Conservation (phyloP, 2,329 filamentous ascomycete genomes). For the Boeremia lycopersici region DNA sequence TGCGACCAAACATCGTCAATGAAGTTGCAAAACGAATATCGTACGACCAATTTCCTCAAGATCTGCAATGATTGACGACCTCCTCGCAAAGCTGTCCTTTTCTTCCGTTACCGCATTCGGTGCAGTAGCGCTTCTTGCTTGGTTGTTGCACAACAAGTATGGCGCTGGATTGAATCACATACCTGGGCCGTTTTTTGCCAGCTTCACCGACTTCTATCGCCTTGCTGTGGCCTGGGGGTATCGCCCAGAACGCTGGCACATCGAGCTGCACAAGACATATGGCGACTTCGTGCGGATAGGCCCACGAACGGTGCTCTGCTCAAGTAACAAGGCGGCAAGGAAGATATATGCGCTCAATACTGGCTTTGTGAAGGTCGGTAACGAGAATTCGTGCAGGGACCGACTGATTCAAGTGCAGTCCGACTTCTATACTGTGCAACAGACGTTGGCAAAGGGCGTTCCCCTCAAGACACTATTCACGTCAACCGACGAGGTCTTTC, state of each 20-base stretch:
- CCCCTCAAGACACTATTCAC: slow-evolving; percentile 41
- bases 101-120: neutral
- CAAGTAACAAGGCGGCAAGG: slow-evolving; percentile 62
- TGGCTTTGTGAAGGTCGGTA: slow-evolving; percentile 21
- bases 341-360: slow-evolving; percentile 20
- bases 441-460: slow-evolving; percentile 28
- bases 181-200: slow-evolving; percentile 72
- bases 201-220: slow-evolving; percentile 71
- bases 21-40: neutral
- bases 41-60: neutral
- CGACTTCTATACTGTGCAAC: slow-evolving; percentile 38
- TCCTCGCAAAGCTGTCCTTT: neutral
- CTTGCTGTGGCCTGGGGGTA: slow-evolving; percentile 70
- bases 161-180: slow-evolving; percentile 37
- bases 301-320: slow-evolving; percentile 78
- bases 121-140: neutral
- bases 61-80: neutral
- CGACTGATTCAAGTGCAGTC: slow-evolving; percentile 17
- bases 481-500: slow-evolving; percentile 49
- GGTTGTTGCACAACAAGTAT: slow-evolving; percentile 5
- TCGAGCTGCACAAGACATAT: slow-evolving; percentile 68
- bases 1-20: too few relatives aligned
- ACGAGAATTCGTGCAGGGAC: neutral
- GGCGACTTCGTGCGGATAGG: slow-evolving; percentile 79
- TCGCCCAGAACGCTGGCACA: slow-evolving; percentile 48